Percentiles rank a stretch among this genome's conserved stretches.
These are phyloP conservation scores for Cenchrus purpureus DNA, from an alignment of 176 grass and related monocot species.

Conservation along the genomic window DNA sequence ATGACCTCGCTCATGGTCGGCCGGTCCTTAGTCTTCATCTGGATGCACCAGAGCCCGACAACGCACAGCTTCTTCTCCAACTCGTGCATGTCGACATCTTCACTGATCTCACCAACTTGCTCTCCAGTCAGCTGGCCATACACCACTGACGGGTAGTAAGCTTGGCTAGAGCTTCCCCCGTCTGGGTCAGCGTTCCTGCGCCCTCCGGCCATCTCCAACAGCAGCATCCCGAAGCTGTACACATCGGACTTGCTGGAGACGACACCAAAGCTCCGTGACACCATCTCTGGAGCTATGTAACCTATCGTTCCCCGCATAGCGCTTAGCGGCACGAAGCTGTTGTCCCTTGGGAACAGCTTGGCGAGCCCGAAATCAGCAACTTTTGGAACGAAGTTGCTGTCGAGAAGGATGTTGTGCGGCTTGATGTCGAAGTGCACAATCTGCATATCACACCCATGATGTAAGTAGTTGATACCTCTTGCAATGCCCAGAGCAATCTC, in stretches of 20 bases:
- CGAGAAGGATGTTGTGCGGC: conserved; percentile 56
- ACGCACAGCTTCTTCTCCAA: conserved; percentile 47
- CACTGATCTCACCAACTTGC: background rate
- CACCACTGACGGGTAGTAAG: conserved; percentile 48
- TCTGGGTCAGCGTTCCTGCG: conserved; percentile 30
- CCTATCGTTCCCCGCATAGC: conserved; percentile 51
- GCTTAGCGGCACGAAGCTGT: conserved; percentile 18
- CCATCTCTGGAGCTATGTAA: conserved; percentile 60
- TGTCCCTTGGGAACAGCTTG: conserved; percentile 50
- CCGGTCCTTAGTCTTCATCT: conserved; percentile 34
- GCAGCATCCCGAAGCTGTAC: conserved; percentile 65
- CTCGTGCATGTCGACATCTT: conserved; percentile 14
- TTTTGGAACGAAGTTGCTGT: conserved; percentile 50
- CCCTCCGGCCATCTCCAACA: conserved; percentile 55
- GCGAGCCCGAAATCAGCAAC: conserved; percentile 59
- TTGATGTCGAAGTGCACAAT: conserved; percentile 77
- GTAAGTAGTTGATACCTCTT: conserved; percentile 54
- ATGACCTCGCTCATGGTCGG: conserved; percentile 44
- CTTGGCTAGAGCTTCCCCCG: conserved; percentile 14
- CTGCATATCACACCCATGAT: conserved; percentile 48
- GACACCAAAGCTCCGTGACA: conserved; percentile 51
- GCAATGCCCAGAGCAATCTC: conserved; percentile 52
- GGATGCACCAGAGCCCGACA: background rate
- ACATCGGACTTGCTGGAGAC: conserved; percentile 54
- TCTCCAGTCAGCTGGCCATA: conserved; percentile 21